Evolutionary conservation across 441 rosid species (phyloP).

Genomic region (Raphanus hybrid): DNA sequence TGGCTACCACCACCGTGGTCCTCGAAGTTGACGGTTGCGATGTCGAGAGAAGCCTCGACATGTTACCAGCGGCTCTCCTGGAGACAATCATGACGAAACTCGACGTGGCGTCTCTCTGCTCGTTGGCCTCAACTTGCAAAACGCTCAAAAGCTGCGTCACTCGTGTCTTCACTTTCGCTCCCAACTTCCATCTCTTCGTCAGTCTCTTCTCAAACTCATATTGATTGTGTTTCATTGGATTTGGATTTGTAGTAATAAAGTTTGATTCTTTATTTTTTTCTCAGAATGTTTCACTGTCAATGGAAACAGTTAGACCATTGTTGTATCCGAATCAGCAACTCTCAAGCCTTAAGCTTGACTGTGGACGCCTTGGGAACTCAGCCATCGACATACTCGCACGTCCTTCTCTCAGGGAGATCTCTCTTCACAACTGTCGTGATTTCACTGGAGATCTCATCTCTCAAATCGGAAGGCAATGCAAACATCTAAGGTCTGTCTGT

Average conservation of each 20-base stretch:
- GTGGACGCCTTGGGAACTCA: slow-evolving; percentile 71
- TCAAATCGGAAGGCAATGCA: slow-evolving; percentile 74
- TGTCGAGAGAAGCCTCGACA: too few species aligned
- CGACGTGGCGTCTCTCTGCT: slow-evolving; percentile 78
- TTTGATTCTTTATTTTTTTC: background rate
- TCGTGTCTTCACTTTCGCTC: slow-evolving; percentile 75
- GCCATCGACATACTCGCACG: slow-evolving; percentile 57
- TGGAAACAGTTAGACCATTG: slow-evolving; percentile 65
- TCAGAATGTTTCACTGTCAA: slow-evolving; percentile 72
- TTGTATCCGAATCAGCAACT: slow-evolving; percentile 73
- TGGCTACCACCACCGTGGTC: background rate
- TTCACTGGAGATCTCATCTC: slow-evolving; percentile 81
- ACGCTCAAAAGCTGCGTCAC: slow-evolving; percentile 58
- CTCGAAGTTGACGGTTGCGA: too few species aligned
- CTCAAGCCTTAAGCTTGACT: slow-evolving; percentile 78
- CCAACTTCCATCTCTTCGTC: slow-evolving; percentile 73
- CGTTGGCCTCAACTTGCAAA: slow-evolving; percentile 70
- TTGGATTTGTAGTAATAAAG: background rate
- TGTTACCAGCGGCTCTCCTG: slow-evolving; percentile 68
- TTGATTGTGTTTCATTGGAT: too few species aligned
- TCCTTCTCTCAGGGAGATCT: slow-evolving; percentile 70
- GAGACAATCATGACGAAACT: slow-evolving; percentile 76
- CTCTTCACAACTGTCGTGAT: slow-evolving; percentile 69
- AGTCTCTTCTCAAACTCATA: slow-evolving; percentile 14
- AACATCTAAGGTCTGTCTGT: slow-evolving; percentile 65